Evolutionary conservation across 495 filamentous ascomycete genomes (phyloP).

Genomic region (Jackrogersella minutella): DNA sequence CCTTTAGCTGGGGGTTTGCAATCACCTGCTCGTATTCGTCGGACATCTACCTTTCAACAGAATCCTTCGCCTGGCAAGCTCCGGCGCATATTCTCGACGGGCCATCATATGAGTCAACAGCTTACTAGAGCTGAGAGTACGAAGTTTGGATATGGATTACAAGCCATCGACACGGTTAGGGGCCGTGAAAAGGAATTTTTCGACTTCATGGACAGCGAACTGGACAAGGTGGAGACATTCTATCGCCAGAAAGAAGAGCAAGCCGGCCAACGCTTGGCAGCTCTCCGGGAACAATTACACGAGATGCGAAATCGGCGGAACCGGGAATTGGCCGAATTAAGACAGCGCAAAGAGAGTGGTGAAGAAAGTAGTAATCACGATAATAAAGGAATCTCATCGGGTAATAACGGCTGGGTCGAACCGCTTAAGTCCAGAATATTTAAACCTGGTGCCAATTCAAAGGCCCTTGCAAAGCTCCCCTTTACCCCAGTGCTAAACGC

Average conservation of each 20-base stretch:
- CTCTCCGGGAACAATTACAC: constrained; percentile 81
- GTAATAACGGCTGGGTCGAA: constrained; percentile 48
- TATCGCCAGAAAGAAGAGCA: constrained; percentile 85
- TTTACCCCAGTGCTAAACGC: constrained; percentile 50
- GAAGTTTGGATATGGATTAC: constrained; percentile 40
- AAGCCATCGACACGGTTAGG: constrained; percentile 57
- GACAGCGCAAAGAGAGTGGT: constrained; percentile 41
- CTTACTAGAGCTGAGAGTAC: constrained; percentile 22
- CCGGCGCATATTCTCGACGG: constrained; percentile 39
- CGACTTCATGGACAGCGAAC: constrained; percentile 75
- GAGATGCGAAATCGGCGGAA: constrained; percentile 84
- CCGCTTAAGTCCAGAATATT: constrained; percentile 54
- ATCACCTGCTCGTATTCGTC: constrained; percentile 7
- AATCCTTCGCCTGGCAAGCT: constrained; percentile 20
- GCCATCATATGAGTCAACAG: constrained; percentile 13
- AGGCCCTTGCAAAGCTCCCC: constrained; percentile 52
- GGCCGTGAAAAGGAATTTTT: constrained; percentile 79
- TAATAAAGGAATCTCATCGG: constrained; percentile 33
- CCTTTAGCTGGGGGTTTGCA: constrained; percentile 1
- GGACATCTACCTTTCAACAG: constrained; percentile 5
- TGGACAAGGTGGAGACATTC: constrained; percentile 87
- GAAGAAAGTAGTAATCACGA: constrained; percentile 38
- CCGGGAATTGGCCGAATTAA: constrained; percentile 67
- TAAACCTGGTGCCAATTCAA: constrained; percentile 57
- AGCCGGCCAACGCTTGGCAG: constrained; percentile 70